Base-by-base conservation (phyloP, 768 basidiomycete species). In the Termitomyces titanicus region DNA sequence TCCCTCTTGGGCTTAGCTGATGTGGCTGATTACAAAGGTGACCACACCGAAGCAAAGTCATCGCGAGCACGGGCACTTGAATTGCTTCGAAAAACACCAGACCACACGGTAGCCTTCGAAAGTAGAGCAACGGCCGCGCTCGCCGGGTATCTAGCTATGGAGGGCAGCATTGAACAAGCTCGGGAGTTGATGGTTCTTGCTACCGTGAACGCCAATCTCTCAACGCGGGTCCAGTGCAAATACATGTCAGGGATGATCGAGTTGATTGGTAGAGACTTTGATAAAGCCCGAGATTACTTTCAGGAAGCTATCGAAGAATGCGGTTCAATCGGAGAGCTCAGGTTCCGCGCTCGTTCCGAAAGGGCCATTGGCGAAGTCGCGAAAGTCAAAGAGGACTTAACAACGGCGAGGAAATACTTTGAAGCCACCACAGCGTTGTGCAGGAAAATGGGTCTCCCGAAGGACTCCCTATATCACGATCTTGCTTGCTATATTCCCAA, bases 351-450 rank as follows among this genome's bases (percentile, higher is more conserved):
- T 10, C 49, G n/a, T 17, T 51, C 58, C 1, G 13, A 42, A 24
- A 46, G 58, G 9, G 58, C 45, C 13, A 46, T 59, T 15, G 58
- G 54, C 17, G 58, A 59, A 18, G 31, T 59, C 8, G 49, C 53
- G 3, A 8, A 52, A 5, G 25, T 47, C 5, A n/a, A 51, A 22
- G 37, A 51, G 15, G 54, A 59, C 42, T 35, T 37, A 10, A 2
- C 3, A 33, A 13, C 12, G 27, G 58, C 54, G 31, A 42, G 34
- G 33, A 33, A 24, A 12, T 22, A 33, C 9, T 59, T 59, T n/a
- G 53, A 42, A 17, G 34, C 27, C 33, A 43, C 54, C 2, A 20
- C 13, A 5, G 13, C 39, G 31, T 34, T 59, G n/a, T 55, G 53
- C 25, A 31, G 47, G 9, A 42, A 11, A 18, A 59, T 55, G 57